Conservation (phyloP, 768 basidiomycete species). For the Boletellus sp. region DNA sequence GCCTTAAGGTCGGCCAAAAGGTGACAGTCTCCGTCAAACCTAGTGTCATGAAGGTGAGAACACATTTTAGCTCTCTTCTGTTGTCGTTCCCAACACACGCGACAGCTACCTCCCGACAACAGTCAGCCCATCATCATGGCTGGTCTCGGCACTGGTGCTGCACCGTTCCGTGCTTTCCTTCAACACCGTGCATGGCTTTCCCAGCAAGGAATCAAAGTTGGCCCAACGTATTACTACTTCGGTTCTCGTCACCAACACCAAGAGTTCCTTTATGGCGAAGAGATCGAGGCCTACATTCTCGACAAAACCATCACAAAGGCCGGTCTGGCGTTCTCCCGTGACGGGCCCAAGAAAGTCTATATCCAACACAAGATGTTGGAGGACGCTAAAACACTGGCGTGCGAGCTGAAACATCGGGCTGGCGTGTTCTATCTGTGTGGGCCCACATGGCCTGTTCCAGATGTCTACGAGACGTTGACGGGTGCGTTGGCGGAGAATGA, state of each 20-base stretch:
- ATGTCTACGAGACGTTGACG: slow-evolving; percentile 91
- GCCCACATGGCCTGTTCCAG: slow-evolving; percentile 99
- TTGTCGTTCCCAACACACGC: slow-evolving; percentile 9
- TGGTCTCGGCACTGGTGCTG: slow-evolving; percentile 96
- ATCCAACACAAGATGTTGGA: slow-evolving; percentile 98
- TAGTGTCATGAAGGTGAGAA: slow-evolving; percentile 93
- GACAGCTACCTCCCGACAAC: slow-evolving; percentile 75
- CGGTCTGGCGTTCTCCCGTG: slow-evolving; percentile 95
- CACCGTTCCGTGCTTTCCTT: slow-evolving; percentile 98
- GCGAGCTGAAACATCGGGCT: slow-evolving; percentile 65
- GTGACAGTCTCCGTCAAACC: slow-evolving; percentile 98
- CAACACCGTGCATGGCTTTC: slow-evolving; percentile 88
- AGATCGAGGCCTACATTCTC: slow-evolving; percentile 89
- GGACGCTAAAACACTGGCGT: slow-evolving; percentile 73
- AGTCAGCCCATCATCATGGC: slow-evolving; percentile 97
- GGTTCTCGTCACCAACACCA: slow-evolving; percentile 93
- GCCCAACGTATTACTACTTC: slow-evolving; percentile 97
- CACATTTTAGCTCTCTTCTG: neutral
- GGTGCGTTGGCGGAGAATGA: slow-evolving; percentile 73
- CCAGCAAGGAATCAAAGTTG: slow-evolving; percentile 72
- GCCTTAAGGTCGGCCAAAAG: slow-evolving; percentile 79
- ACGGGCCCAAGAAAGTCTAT: slow-evolving; percentile 89
- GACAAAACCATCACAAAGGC: slow-evolving; percentile 84
- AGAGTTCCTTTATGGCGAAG: slow-evolving; percentile 96
- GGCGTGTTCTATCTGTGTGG: slow-evolving; percentile 97